Base-by-base conservation (phyloP, 495 filamentous ascomycete genomes). In the Letharia columbiana region DNA sequence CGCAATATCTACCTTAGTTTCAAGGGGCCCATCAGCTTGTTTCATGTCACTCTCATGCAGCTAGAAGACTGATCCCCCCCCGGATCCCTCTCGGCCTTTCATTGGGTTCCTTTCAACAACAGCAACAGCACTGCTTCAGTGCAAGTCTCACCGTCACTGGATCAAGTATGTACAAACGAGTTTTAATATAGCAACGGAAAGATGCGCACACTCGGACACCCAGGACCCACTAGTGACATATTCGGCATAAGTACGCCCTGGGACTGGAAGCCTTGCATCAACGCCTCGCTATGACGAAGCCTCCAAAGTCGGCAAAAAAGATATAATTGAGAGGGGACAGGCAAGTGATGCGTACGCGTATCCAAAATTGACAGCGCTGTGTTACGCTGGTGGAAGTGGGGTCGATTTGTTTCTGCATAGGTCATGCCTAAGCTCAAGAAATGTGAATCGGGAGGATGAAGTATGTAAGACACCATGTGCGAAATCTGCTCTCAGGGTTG, bases 41-140 rank as follows among this genome's bases (percentile, higher is more conserved):
- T 57, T 57, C 54, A 57, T 57, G 15, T 33, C 54, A 57, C 15
- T 18, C 13, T 56, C 52, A 56, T 57, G 54, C 54, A 57, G 54
- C 54, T 56, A 37, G 33, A 18, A 5, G 17, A 18, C 31, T 33
- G 4, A 47, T 4, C 0, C 4, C 17, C 33, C 54, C 31, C 4
- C 33, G 2, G 9, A 37, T 57, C 5, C 33, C 33, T 57, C 54
- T 20, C 54, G 28, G 17, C 50, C 50, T 37, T 37, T 23, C 54
- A 57, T 57, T 20, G 11, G 17, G 4, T 37, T 37, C 20, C 2
- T 20, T 6, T 33, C 23, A 28, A 28, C 23, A 28, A 28, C 23
- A 28, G 23, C 23, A 28, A 28, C 23, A 28, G 23, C 4, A 33
- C 5, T 20, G 23, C 49, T 28, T 52, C 49, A 28, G 23, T 17